A percentile compares a stretch with the other conserved stretches of the same genome.
These are phyloP conservation scores for Megacollybia marginata DNA, from an alignment of 768 basidiomycete genomes.

Conservation along the genomic window DNA sequence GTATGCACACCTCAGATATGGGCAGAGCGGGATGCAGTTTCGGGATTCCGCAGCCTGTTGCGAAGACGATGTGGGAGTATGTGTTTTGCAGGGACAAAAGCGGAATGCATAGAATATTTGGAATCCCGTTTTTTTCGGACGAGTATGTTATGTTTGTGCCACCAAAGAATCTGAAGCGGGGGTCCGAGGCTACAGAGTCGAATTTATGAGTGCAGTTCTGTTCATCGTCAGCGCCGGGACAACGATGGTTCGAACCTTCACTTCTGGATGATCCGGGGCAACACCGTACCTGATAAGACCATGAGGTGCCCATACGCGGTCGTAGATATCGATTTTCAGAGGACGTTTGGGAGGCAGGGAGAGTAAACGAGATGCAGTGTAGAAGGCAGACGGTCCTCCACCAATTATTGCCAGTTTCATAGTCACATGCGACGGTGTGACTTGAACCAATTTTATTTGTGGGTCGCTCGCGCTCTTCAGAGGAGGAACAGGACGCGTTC, in stretches of 20 bases:
- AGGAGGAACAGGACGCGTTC: too few relatives aligned
- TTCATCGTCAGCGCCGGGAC: background rate
- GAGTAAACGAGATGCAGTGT: conserved; percentile 83
- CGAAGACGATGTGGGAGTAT: conserved; percentile 84
- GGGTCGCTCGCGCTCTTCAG: too few relatives aligned
- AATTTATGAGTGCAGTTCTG: conserved; percentile 98
- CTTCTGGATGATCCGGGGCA: conserved; percentile 97
- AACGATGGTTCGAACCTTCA: too few relatives aligned
- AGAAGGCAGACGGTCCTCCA: conserved; percentile 96
- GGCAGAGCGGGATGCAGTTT: conserved; percentile 47
- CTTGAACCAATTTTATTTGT: too few relatives aligned
- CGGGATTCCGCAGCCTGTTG: conserved; percentile 76
- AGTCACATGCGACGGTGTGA: too few relatives aligned
- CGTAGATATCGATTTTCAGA: conserved; percentile 76
- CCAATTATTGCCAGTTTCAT: conserved; percentile 86
- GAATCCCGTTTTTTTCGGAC: too few relatives aligned
- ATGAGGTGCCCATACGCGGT: conserved; percentile 90
- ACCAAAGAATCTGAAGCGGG: conserved; percentile 84
- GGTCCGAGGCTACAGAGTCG: conserved; percentile 70
- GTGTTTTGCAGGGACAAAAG: conserved; percentile 52
- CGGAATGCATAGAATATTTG: conserved; percentile 31
- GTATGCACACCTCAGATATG: conserved; percentile 43
- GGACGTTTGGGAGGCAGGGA: conserved; percentile 41
- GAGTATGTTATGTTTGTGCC: conserved; percentile 79
- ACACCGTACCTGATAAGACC: conserved; percentile 95